These are phyloP conservation scores for Lentithecium fluviatile DNA, from an alignment of 495 filamentous ascomycete species.

Conservation along the genomic window DNA sequence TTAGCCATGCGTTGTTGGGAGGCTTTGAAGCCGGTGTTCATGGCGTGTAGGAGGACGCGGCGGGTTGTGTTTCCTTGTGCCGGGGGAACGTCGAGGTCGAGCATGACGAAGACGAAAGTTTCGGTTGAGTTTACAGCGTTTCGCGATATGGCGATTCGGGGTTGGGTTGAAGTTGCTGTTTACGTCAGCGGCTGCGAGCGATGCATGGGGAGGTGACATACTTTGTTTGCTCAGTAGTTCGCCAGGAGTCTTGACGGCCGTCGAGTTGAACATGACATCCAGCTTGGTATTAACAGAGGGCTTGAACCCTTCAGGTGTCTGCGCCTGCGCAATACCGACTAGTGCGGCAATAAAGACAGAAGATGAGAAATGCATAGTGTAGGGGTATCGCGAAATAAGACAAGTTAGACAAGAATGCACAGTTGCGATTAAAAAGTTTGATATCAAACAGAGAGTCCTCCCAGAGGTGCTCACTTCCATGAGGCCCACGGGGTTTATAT, in stretches of 20 bases:
- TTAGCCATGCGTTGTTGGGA: slow-evolving; percentile 9
- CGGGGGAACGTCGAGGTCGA: slow-evolving; percentile 34
- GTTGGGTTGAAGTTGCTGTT: slow-evolving; percentile 19
- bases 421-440: not conserved
- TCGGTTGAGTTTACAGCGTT: not conserved
- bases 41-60: slow-evolving; percentile 30
- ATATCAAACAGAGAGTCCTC: too few species aligned
- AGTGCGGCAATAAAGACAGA: slow-evolving; percentile 16
- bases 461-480: not conserved
- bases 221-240: slow-evolving; percentile 24
- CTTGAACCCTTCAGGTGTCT: slow-evolving; percentile 30
- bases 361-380: slow-evolving; percentile 18
- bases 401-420: not conserved
- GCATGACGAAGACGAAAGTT: slow-evolving; percentile 33
- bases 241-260: slow-evolving; percentile 20
- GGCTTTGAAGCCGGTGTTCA: slow-evolving; percentile 30
- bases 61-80: slow-evolving; percentile 8
- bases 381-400: not conserved
- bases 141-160: slow-evolving; percentile 17
- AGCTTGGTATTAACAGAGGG: slow-evolving; percentile 24
- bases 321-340: slow-evolving; percentile 27
- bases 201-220: not conserved
- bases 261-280: slow-evolving; percentile 29
- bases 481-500: not conserved
- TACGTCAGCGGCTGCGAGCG: not conserved